Evolutionary conservation across 441 rosid genomes (phyloP).

Genomic region (Arabidopsis lyrata): DNA sequence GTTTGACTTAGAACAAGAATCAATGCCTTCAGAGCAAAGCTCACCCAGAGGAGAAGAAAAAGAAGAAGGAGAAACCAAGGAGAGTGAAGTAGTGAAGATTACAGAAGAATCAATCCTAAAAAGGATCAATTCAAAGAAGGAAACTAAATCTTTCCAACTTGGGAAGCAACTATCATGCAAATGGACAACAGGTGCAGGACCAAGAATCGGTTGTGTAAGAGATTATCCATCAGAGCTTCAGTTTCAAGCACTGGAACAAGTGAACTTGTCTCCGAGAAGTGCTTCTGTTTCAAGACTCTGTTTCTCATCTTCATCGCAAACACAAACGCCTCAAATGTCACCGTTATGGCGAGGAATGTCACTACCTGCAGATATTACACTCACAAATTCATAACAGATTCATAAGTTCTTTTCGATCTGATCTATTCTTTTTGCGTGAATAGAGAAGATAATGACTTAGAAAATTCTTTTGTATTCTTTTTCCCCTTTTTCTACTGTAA

Average conservation of each 20-base stretch:
- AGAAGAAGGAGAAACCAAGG: conserved; percentile 50
- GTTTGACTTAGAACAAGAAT: conserved; percentile 41
- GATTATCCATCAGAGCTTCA: conserved; percentile 90
- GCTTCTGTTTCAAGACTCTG: conserved; percentile 47
- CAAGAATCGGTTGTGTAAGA: conserved; percentile 92
- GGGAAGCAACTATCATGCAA: conserved; percentile 78
- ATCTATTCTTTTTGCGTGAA: conserved; percentile 69
- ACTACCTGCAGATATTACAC: conserved; percentile 43
- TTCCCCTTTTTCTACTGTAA: conserved; percentile 34
- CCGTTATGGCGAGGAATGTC: conserved; percentile 47
- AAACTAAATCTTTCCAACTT: conserved; percentile 71
- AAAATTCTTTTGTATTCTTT: conserved; percentile 53
- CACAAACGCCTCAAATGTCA: conserved; percentile 42
- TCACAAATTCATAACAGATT: conserved; percentile 13
- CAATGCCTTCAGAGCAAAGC: conserved; percentile 37
- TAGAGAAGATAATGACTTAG: conserved; percentile 61
- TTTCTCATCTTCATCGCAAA: conserved; percentile 43
- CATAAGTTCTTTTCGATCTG: conserved; percentile 36
- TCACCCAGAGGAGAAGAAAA: conserved; percentile 39
- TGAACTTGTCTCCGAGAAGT: conserved; percentile 81
- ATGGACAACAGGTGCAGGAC: conserved; percentile 99
- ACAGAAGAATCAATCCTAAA: conserved; percentile 65
- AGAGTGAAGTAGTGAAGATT: conserved; percentile 49
- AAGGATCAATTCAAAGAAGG: conserved; percentile 79
- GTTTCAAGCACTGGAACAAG: conserved; percentile 79